These are phyloP conservation scores for Setaria italica DNA, from an alignment of 202 grass and related monocot species.

Conservation along the genomic window DNA sequence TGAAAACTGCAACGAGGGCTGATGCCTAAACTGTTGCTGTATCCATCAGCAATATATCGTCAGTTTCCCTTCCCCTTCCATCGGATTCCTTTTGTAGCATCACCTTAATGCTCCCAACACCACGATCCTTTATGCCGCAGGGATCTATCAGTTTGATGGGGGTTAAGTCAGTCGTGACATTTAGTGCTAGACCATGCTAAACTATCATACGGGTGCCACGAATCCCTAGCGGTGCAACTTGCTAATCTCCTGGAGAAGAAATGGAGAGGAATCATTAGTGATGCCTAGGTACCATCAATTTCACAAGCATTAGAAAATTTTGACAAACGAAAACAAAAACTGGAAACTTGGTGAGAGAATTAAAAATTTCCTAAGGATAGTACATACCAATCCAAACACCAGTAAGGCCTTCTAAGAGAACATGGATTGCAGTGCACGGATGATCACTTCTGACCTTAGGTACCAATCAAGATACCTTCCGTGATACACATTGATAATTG, in stretches of 20 bases:
- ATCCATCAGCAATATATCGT: no score
- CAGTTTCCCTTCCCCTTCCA: no score
- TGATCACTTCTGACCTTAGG: conserved; percentile 75
- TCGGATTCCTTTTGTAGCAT: no score
- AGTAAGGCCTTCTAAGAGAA: conserved; percentile 79
- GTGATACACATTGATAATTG: conserved; percentile 85
- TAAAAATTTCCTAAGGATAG: neutral
- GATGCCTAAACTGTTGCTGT: conserved; percentile 29
- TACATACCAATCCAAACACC: conserved; percentile 83
- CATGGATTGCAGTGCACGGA: conserved; percentile 62
- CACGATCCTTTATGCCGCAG: conserved; percentile 45
- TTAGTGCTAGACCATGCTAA: conserved; percentile 83
- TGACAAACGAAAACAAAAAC: neutral
- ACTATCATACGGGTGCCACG: conserved; percentile 63
- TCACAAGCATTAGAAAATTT: neutral
- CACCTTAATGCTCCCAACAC: no score
- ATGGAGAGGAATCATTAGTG: neutral
- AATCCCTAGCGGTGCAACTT: conserved; percentile 85
- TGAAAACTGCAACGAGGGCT: conserved; percentile 3
- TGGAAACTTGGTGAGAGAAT: conserved; percentile 5
- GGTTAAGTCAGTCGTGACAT: conserved; percentile 68
- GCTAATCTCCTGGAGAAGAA: conserved; percentile 59
- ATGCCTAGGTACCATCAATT: neutral
- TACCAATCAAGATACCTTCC: conserved; percentile 81
- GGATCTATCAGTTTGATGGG: conserved; percentile 72